Base-by-base conservation (phyloP, 331 rosid genomes). In the Malus hybrid region DNA sequence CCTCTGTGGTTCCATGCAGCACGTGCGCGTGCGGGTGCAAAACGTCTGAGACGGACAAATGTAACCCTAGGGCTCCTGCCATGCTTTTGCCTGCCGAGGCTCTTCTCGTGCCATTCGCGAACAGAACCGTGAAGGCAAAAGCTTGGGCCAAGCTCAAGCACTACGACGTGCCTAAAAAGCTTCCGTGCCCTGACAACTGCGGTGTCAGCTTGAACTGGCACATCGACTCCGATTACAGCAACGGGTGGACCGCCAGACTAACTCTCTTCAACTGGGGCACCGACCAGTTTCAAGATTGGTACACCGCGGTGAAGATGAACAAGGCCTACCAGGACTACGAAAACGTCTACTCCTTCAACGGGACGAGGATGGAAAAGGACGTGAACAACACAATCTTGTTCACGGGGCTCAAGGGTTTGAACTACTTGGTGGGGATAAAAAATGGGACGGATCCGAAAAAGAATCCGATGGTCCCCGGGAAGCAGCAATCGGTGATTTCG, bases 161-260 rank as follows among this genome's bases (percentile, higher is more conserved):
- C 63, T 3, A 6, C 2, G 63, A 6, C 0, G 6, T 85, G 1
- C 97, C 97, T 1, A 79, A 3, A 0, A 87, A 46, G 48, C 19
- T 94, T 14, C 97, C 97, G 0, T 94, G 99, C 66, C 91, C 85
- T 0, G 99, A 94, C 66, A 84, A 92, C 48, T 94, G 99, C 65
- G 93, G 93, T 0, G 90, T 92, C 3, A 90, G 96, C 80, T 75
- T 94, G 5, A 92, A 94, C 63, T 94, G 99, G 99, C 97, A 94
- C 77, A 50, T 94, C 3, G 87, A 75, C 75, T 80, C 97, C 0
- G 93, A 94, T 22, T 84, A 82, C 68, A 70, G 76, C 18, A 77
- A 42, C 0, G 97, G 97, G 9, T 94, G 99, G 99, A 85, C 97
- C 0, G 97, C 99, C 0, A 87, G 97, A 78, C 72, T 94, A 6